Evolutionary conservation across 2,329 filamentous ascomycete genomes (phyloP), one percentile per base, ranked within the genome.

Genomic region (Thielaviopsis populi): DNA sequence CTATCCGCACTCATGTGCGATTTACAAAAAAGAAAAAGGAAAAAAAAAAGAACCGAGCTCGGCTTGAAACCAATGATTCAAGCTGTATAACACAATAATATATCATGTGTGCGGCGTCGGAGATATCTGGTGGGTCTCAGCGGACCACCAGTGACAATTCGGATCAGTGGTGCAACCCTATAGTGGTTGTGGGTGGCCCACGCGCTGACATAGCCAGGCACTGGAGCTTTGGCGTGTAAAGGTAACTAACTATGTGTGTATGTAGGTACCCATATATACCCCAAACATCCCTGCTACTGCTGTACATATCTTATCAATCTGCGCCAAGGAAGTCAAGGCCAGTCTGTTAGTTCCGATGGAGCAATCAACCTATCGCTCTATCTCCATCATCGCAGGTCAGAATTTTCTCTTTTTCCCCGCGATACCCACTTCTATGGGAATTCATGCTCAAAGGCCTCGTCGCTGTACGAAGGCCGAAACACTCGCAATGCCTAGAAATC

Each of bases 281-380:
- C n/a, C 53, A 56, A 33, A 7, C 53, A 19, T 15, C 50, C 48
- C 22, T 6, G 53, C 15, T 27, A 13, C 8, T 50, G 46, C 33
- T 50, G 46, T 8, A 37, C 33, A 37, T 8, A 37, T 33, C 60
- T 53, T 62, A 62, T 62, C 60, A 62, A 62, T 62, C 60, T 62
- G 33, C 30, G 19, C 46, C 11, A 11, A 54, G 24, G 30, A 50
- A 54, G 60, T 62, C 48, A 62, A n/a, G n/a, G 46, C 17, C 46
- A 50, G 19, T 48, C 19, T 19, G 43, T 11, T n/a, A 24, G 43
- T 27, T 11, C 10, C 24, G 11, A 24, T 50, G 46, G 19, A 24
- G 19, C 46, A 6, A 13, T 27, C 19, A 37, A 37, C 46, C 19
- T n/a, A n/a, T n/a, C n/a, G n/a, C n/a, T n/a, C n/a, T n/a, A n/a